Evolutionary conservation across 1,284 basidiomycete genomes (phyloP).

Genomic region (Rugosomyces carneus): DNA sequence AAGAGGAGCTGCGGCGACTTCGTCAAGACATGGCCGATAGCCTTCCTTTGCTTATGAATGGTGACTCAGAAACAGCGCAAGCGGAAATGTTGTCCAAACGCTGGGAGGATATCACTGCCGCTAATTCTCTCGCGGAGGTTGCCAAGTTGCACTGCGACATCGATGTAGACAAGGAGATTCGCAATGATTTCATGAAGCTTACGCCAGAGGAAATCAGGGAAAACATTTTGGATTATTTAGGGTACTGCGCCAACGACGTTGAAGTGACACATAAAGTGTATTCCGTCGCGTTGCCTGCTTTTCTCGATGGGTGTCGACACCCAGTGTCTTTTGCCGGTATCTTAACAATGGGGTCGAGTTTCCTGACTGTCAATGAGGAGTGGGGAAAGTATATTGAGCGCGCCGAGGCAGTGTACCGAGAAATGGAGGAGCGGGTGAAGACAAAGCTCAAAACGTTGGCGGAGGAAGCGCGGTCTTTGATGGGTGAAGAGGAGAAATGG

Average conservation of each 20-base stretch:
- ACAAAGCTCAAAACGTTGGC: slow-evolving; percentile 67
- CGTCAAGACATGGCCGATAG: slow-evolving; percentile 41
- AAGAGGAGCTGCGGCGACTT: slow-evolving; percentile 37
- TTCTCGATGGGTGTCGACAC: slow-evolving; percentile 82
- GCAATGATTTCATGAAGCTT: slow-evolving; percentile 72
- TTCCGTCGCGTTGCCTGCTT: slow-evolving; percentile 76
- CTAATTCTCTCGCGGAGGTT: slow-evolving; percentile 90
- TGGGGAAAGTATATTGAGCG: slow-evolving; percentile 82
- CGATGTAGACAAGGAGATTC: slow-evolving; percentile 73
- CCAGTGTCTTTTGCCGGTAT: slow-evolving; percentile 93
- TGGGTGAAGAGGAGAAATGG: slow-evolving; percentile 47
- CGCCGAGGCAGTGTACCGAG: slow-evolving; percentile 76
- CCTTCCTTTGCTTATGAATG: slow-evolving; percentile 16
- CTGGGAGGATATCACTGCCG: slow-evolving; percentile 93
- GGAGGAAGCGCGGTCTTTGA: slow-evolving; percentile 45
- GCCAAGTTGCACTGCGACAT: slow-evolving; percentile 87
- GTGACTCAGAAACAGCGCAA: slow-evolving; percentile 27
- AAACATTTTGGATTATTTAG: slow-evolving; percentile 73
- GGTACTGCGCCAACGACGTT: slow-evolving; percentile 88
- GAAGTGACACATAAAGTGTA: slow-evolving; percentile 83
- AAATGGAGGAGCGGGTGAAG: slow-evolving; percentile 74
- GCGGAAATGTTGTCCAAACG: slow-evolving; percentile 46
- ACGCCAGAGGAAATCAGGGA: slow-evolving; percentile 62
- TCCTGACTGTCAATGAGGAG: slow-evolving; percentile 84
- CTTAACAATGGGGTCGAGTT: slow-evolving; percentile 87